Evolutionary conservation across 75 land plant genomes (phyloP).

Genomic region (Isoetes taiwanensis): DNA sequence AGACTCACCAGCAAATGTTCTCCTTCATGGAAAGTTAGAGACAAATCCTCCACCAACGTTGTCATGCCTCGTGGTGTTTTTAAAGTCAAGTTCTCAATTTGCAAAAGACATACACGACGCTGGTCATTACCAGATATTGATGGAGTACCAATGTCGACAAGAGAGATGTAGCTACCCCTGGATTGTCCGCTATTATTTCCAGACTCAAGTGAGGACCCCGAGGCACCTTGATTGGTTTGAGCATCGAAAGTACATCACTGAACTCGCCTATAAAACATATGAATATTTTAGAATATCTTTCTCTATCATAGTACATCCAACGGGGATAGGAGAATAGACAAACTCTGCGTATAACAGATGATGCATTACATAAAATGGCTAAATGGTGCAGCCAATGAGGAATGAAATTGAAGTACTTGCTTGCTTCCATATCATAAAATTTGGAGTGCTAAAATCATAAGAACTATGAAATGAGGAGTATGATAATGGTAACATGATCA

Average conservation of each 20-base stretch:
- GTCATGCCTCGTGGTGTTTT: constrained; percentile 51
- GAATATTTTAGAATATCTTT: too few species aligned
- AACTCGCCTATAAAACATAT: constrained; percentile 60
- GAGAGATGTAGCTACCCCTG: background rate
- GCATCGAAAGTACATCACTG: constrained; percentile 85
- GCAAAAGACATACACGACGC: constrained; percentile 23
- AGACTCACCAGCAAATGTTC: constrained; percentile 63
- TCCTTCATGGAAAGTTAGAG: constrained; percentile 40
- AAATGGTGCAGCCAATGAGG: too few species aligned
- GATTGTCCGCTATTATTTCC: background rate
- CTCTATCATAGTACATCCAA: too few species aligned
- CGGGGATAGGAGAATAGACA: too few species aligned
- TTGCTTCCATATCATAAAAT: too few species aligned
- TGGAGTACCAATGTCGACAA: background rate
- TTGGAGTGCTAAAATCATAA: too few species aligned
- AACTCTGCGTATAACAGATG: too few species aligned
- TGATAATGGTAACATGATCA: too few species aligned
- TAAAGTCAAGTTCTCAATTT: constrained; percentile 58
- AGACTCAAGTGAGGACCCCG: constrained; percentile 9
- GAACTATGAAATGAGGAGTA: too few species aligned
- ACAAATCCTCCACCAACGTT: constrained; percentile 49
- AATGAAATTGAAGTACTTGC: too few species aligned
- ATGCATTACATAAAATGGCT: too few species aligned
- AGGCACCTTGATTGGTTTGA: background rate
- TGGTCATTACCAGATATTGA: background rate